Evolutionary conservation across 2,329 filamentous ascomycete genomes (phyloP).

Genomic region (Pseudocercospora crystallina): DNA sequence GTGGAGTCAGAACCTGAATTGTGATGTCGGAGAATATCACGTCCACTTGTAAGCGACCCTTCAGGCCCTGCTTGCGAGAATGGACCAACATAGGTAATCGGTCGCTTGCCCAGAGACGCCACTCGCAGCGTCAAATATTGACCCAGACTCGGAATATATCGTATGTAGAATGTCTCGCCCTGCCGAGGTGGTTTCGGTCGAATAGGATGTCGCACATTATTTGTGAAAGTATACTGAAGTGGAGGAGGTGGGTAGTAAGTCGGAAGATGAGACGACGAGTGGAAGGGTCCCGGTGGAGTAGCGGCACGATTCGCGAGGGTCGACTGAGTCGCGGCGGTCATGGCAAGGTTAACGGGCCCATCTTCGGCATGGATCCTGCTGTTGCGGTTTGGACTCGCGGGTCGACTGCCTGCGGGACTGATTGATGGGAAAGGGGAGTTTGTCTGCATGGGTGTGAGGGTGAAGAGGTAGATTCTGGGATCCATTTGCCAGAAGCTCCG

Average conservation of each 20-base stretch:
- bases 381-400: conserved; percentile 47
- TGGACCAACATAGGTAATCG: conserved; percentile 65
- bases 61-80: conserved; percentile 26
- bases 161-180: conserved; percentile 86
- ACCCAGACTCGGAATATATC: conserved; percentile 76
- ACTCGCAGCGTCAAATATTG: conserved; percentile 89
- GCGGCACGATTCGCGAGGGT: conserved; percentile 16
- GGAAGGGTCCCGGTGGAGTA: conserved; percentile 63
- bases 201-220: conserved; percentile 78
- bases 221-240: conserved; percentile 75
- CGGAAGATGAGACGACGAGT: conserved; percentile 78
- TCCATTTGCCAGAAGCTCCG: conserved; percentile 91
- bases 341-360: conserved; percentile 13
- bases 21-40: conserved; percentile 20
- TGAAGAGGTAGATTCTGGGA: conserved; percentile 82
- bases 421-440: conserved; percentile 49
- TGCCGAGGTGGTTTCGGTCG: conserved; percentile 85
- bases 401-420: conserved; percentile 53
- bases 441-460: conserved; percentile 60
- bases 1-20: conserved; percentile 47
- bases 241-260: conserved; percentile 88
- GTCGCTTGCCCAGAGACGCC: conserved; percentile 66
- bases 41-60: conserved; percentile 34
- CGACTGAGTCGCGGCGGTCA: conserved; percentile 13
- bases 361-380: conserved; percentile 15